Evolutionary conservation across 768 basidiomycete genomes (phyloP), one percentile per base, ranked within the genome.

Genomic region (Termitomyces sp.): DNA sequence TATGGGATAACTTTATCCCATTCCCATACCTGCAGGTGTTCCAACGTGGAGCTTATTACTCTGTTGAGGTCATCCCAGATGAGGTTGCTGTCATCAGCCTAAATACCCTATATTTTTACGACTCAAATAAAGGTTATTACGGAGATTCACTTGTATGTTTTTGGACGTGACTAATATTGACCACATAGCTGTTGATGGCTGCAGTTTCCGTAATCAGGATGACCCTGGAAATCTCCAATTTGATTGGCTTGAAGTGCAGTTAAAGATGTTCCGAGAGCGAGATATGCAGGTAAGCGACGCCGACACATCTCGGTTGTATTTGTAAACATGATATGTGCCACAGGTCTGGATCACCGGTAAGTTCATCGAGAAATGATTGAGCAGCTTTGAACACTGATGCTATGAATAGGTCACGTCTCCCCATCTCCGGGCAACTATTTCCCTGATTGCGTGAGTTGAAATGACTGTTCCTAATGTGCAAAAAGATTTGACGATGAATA

Each of bases 61-160:
- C 88, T 3, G 76, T 81, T 37, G 92, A 94, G 64, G 87, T 95
- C 42, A 83, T 95, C 31, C 87, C 90, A 0, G 78, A 85, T 60
- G 65, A 82, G 56, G 64, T 94, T 39, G 91, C 90, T 12, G 89
- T 87, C 49, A 85, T 97, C 66, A 88, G 87, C 62, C 74, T 95
- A 52, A 97, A 94, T 70, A 94, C 93, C 0, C 81, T 95, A 74
- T 95, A 91, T 72, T 94, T 91, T 74, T 95, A 89, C 69, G 89
- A 92, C 68, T 85, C 88, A 14, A 94, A 94, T 71, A 90, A 90
- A 75, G 87, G 91, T 88, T 53, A 57, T 76, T 62, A 34, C 39
- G 53, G 43, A 46, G 18, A 41, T 42, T 20, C 52, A 13, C 43
- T 29, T 31, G 29, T 32, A 26, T 29, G 48, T 37, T 26, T 53